These are phyloP conservation scores for Talaromyces sp. DNA, from an alignment of 2,329 filamentous ascomycete genomes.

Conservation along the genomic window DNA sequence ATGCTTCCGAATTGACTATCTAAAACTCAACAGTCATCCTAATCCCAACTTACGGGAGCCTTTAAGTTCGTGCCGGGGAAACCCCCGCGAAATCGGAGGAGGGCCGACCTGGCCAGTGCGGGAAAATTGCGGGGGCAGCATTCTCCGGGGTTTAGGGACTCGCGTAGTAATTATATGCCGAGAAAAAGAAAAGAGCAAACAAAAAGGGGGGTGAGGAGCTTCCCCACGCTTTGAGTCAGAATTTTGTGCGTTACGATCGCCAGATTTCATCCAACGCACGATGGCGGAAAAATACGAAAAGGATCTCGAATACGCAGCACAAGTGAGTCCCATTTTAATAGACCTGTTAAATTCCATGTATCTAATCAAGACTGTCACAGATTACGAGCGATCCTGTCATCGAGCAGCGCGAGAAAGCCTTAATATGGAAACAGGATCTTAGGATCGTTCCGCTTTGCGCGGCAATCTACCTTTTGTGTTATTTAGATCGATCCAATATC, in stretches of 20 bases:
- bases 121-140: slow-evolving; percentile 20
- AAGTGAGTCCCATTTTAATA: slow-evolving; percentile 12
- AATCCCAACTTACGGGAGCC: no score
- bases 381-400: slow-evolving; percentile 4
- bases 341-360: no score
- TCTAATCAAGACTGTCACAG: background rate
- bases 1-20: no score
- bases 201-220: slow-evolving; percentile 4
- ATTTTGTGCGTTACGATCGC: background rate
- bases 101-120: slow-evolving; percentile 19
- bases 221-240: background rate
- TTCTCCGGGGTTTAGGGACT: slow-evolving; percentile 14
- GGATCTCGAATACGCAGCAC: slow-evolving; percentile 17
- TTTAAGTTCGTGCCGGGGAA: background rate
- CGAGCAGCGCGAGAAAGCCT: slow-evolving; percentile 30
- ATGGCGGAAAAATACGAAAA: slow-evolving; percentile 25
- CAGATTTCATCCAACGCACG: background rate
- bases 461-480: slow-evolving; percentile 68
- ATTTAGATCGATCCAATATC: slow-evolving; percentile 70
- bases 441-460: slow-evolving; percentile 67
- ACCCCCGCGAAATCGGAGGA: slow-evolving; percentile 12
- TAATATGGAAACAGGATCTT: slow-evolving; percentile 63
- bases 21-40: no score
- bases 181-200: slow-evolving; percentile 10
- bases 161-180: slow-evolving; percentile 10